These are phyloP conservation scores for Brassica nigra DNA, from an alignment of 345 rosid genomes.

Conservation along the genomic window DNA sequence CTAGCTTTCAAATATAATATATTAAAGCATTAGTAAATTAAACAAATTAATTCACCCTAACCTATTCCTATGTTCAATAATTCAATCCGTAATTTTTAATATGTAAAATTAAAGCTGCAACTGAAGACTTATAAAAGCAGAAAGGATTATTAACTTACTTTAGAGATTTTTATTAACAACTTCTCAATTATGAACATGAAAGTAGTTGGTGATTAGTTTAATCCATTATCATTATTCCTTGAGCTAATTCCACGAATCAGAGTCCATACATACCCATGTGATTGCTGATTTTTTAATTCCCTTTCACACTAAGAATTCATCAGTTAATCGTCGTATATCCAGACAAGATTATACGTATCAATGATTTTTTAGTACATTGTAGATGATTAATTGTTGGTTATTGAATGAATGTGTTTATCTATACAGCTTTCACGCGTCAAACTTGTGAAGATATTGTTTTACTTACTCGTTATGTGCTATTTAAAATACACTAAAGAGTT, in stretches of 20 bases:
- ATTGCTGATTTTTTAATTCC: neutral
- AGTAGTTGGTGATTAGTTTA: conserved; percentile 34
- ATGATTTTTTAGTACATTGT: neutral
- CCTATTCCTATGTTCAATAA: conserved; percentile 37
- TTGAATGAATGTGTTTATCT: neutral
- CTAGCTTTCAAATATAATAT: conserved; percentile 9
- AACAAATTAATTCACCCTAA: conserved; percentile 27
- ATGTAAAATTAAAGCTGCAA: conserved; percentile 29
- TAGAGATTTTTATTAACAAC: conserved; percentile 16
- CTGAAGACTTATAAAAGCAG: conserved; percentile 18
- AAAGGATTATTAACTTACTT: conserved; percentile 12
- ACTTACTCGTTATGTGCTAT: neutral
- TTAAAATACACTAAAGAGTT: neutral
- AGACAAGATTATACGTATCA: neutral
- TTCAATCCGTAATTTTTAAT: conserved; percentile 21
- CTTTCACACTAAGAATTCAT: conserved; percentile 24
- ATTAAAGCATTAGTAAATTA: conserved; percentile 23
- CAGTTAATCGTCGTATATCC: conserved; percentile 5
- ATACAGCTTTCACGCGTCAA: neutral
- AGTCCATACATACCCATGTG: conserved; percentile 33
- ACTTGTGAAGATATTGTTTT: neutral
- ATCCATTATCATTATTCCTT: conserved; percentile 16
- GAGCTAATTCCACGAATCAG: conserved; percentile 34
- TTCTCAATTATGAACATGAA: conserved; percentile 32
- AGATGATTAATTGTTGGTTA: neutral